These are phyloP conservation scores for Poa pratensis DNA, from an alignment of 176 grass and related monocot species.

Conservation along the genomic window DNA sequence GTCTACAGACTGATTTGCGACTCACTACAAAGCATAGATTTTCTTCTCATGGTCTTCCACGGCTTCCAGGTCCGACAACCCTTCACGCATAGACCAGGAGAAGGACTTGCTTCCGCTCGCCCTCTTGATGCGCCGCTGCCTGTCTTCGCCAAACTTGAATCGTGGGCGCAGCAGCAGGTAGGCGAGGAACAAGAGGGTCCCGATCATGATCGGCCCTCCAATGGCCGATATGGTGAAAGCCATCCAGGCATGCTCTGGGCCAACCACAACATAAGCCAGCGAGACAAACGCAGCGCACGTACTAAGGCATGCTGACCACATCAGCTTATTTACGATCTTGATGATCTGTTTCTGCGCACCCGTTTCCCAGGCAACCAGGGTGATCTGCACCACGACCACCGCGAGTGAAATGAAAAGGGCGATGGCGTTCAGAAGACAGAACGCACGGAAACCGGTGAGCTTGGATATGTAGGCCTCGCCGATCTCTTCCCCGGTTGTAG, in stretches of 20 bases:
- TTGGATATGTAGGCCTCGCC: conserved; percentile 68
- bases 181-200: conserved; percentile 79
- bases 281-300: conserved; percentile 87
- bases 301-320: conserved; percentile 95
- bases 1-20: neutral
- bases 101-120: conserved; percentile 89
- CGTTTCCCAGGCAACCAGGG: conserved; percentile 95
- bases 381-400: conserved; percentile 96
- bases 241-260: conserved; percentile 82
- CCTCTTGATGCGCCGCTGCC: conserved; percentile 79
- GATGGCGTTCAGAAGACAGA: conserved; percentile 87
- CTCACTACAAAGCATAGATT: conserved; percentile 85
- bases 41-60: conserved; percentile 92
- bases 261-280: conserved; percentile 91
- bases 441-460: conserved; percentile 66
- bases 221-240: conserved; percentile 75
- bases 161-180: conserved; percentile 80
- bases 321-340: conserved; percentile 94
- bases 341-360: conserved; percentile 91
- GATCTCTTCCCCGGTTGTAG: conserved; percentile 12
- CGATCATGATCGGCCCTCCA: conserved; percentile 90
- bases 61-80: conserved; percentile 78
- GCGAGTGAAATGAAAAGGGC: conserved; percentile 97
- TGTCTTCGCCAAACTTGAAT: conserved; percentile 78
- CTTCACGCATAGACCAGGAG: conserved; percentile 83